These are phyloP conservation scores for Daldinia loculata DNA, from an alignment of 495 filamentous ascomycete genomes.

Conservation along the genomic window DNA sequence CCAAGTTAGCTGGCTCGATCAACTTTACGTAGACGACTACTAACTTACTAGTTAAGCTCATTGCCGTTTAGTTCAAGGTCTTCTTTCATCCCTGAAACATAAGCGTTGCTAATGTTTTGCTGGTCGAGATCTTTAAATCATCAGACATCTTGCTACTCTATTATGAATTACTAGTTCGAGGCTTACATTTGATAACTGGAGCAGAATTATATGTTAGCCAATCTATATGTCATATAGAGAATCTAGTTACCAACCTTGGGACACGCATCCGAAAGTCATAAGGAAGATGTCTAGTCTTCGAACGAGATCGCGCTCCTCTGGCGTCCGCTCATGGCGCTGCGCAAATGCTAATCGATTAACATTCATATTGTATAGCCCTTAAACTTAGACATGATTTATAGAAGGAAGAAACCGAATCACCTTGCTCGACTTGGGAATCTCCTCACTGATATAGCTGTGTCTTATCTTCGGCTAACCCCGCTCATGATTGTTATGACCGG, in stretches of 20 bases:
- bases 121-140: conserved; percentile 49
- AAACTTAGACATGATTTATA: background rate
- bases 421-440: conserved; percentile 16
- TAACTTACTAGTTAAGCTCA: conserved; percentile 50
- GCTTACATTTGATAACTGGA: conserved; percentile 49
- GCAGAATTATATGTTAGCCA: conserved; percentile 8
- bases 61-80: conserved; percentile 52
- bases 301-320: conserved; percentile 51
- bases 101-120: conserved; percentile 56
- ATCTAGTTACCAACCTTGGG: conserved; percentile 44
- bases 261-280: conserved; percentile 55
- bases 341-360: conserved; percentile 23
- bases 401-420: background rate
- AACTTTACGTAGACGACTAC: background rate
- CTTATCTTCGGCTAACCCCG: conserved; percentile 41
- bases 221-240: background rate
- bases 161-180: background rate
- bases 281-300: conserved; percentile 52
- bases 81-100: conserved; percentile 56
- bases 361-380: conserved; percentile 15
- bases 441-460: conserved; percentile 26
- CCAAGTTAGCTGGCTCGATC: background rate
- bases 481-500: conserved; percentile 19
- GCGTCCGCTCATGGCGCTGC: conserved; percentile 42
- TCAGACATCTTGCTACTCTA: conserved; percentile 2